Evolutionary conservation across 2,329 filamentous ascomycete genomes (phyloP).

Genomic region (Xylaria sp.): DNA sequence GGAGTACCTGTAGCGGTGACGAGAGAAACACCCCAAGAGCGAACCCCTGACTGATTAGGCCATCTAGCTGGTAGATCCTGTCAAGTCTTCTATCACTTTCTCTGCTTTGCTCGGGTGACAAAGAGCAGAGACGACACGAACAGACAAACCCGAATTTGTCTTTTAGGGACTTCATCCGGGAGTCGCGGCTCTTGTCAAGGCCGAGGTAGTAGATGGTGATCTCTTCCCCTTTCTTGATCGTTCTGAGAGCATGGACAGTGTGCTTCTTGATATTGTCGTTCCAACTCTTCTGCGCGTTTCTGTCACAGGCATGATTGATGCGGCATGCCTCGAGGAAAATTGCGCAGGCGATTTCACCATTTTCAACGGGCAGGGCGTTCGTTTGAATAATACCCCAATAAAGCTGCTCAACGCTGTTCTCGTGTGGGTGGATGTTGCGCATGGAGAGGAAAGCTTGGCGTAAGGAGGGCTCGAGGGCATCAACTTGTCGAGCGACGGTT

Average conservation of each 20-base stretch:
- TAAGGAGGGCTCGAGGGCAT: too few relatives aligned
- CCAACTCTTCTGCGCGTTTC: slow-evolving; percentile 14
- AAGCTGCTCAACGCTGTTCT: not conserved
- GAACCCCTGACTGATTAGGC: not conserved
- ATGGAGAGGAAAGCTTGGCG: slow-evolving; percentile 9
- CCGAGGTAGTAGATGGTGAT: slow-evolving; percentile 16
- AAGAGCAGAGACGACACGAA: slow-evolving; percentile 13
- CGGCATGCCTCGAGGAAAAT: slow-evolving; percentile 19
- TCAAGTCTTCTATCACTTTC: slow-evolving; percentile 9
- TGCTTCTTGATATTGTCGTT: slow-evolving; percentile 10
- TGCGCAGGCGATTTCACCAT: not conserved
- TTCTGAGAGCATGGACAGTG: slow-evolving; percentile 14
- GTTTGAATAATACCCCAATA: slow-evolving; percentile 10
- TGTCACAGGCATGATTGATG: slow-evolving; percentile 18
- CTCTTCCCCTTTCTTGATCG: slow-evolving; percentile 15
- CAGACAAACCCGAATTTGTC: slow-evolving; percentile 10
- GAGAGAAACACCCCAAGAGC: not conserved
- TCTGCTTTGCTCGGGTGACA: slow-evolving; percentile 6
- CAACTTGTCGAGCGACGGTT: slow-evolving; percentile 3
- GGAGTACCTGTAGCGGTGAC: not conserved
- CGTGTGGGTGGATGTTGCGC: slow-evolving; percentile 17
- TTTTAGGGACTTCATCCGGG: not conserved
- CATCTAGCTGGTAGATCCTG: slow-evolving; percentile 1
- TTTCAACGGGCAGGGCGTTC: slow-evolving; percentile 10
- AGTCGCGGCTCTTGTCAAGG: not conserved